A percentile compares a stretch with the other conserved stretches of the same genome.
Conservation (phyloP, 331 rosid genomes). For the Malus hybrid region DNA sequence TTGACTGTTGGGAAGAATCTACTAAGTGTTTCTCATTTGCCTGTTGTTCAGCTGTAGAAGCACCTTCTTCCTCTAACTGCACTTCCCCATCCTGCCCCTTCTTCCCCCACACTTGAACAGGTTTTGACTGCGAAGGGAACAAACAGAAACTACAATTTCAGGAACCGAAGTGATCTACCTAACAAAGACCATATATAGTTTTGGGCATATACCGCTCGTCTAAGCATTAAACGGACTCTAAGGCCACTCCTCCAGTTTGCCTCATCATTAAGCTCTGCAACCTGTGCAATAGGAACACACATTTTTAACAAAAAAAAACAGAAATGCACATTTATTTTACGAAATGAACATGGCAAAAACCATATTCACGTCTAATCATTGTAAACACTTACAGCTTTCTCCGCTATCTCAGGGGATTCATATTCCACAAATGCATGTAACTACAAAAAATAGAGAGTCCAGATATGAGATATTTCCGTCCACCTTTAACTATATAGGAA, state of each 20-base stretch:
- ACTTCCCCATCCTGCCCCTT: slow-evolving; percentile 73
- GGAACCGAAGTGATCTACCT: not conserved
- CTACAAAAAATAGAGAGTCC: slow-evolving; percentile 30
- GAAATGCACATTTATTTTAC: not conserved
- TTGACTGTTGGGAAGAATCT: slow-evolving; percentile 44
- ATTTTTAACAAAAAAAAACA: not conserved
- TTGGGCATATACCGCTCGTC: slow-evolving; percentile 42
- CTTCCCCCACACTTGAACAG: slow-evolving; percentile 56
- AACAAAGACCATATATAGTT: not conserved
- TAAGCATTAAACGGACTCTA: slow-evolving; percentile 76
- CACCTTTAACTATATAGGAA: slow-evolving; percentile 1
- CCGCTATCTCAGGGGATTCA: slow-evolving; percentile 87
- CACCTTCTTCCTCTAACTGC: slow-evolving; percentile 61
- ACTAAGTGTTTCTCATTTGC: slow-evolving; percentile 51
- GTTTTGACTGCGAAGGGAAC: slow-evolving; percentile 51
- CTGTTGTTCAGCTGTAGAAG: slow-evolving; percentile 45
- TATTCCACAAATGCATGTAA: slow-evolving; percentile 98
- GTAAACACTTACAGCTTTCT: slow-evolving; percentile 79
- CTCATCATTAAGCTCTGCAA: slow-evolving; percentile 79
- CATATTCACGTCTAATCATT: not conserved
- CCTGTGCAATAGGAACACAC: slow-evolving; percentile 36
- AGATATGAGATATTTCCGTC: slow-evolving; percentile 17
- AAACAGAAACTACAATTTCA: slow-evolving; percentile 1
- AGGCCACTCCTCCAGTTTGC: slow-evolving; percentile 94
- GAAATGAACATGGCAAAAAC: not conserved